Base-by-base conservation (phyloP, 1,284 basidiomycete genomes). In the Cystobasidiaceae sp. region DNA sequence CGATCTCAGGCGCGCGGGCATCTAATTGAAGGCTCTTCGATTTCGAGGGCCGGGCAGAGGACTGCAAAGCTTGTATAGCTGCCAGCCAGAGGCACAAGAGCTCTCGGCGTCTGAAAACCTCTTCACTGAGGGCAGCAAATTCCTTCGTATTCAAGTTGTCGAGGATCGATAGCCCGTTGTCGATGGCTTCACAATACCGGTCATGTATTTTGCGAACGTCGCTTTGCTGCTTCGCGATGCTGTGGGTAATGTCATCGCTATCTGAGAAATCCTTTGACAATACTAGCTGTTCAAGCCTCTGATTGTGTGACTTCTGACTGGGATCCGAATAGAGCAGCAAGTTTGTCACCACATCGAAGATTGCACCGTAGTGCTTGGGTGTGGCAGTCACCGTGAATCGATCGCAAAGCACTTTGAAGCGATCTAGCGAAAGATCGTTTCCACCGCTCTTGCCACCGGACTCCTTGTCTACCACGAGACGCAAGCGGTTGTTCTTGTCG, bases 401-500 rank as follows among this genome's bases (percentile, higher is more conserved):
- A 0, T 92, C 93, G 63, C 93, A 85, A 68, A 87, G 82, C 43
- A 97, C 80, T 54, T 85, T 82, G 51, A 93, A 81, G 27, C 93
- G 81, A 78, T 96, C 91, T 77, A 76, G 94, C 90, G 37, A 84
- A 82, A 59, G 82, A 28, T 56, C 54, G n/a, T 33, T 32, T n/a
- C 54, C 54, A 7, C 8, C 39, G 9, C 30, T 33, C 4, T 28
- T 15, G 21, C 25, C 23, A 3, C 44, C 28, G 33, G 17, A 1
- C 13, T 27, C 4, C 4, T 23, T 37, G 6, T 43, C 39, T 62
- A 30, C 54, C 34, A 43, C 27, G 9, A 30, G 54, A 48, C 92
- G 86, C 11, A 94, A 82, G 48, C 88, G 85, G 76, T 98, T 97
- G 81, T 97, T 97, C 76, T 90, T 92, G 81, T 98, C 94, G 75